These are phyloP conservation scores for Dunaliella sp. DNA, from an alignment of 139 green algal genomes.

Conservation along the genomic window DNA sequence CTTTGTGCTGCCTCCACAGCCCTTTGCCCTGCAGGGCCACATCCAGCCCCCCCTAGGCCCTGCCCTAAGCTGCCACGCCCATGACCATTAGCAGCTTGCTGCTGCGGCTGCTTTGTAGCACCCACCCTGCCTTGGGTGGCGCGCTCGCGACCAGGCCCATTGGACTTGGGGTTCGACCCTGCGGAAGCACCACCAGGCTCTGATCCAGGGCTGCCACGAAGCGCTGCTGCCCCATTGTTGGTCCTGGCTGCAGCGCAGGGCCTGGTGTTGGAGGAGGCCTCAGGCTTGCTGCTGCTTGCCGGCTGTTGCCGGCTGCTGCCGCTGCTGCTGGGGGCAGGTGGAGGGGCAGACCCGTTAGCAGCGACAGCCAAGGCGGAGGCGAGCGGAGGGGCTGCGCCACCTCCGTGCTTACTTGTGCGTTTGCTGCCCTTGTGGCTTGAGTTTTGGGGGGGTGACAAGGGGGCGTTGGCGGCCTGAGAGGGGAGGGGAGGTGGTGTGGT, in stretches of 20 bases:
- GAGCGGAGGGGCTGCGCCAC: background rate
- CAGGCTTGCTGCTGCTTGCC: background rate
- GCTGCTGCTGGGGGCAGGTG: no score
- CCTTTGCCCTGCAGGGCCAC: background rate
- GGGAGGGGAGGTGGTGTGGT: background rate
- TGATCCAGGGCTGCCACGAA: no score
- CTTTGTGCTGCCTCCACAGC: background rate
- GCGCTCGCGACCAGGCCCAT: background rate
- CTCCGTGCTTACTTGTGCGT: background rate
- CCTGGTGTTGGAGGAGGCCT: background rate
- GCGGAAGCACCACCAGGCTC: no score
- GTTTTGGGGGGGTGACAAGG: background rate
- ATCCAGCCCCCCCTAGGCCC: background rate
- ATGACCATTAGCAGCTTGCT: background rate
- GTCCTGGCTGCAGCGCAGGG: background rate
- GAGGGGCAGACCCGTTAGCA: background rate
- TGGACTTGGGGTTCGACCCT: no score
- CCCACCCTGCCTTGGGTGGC: background rate
- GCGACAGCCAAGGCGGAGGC: conserved; percentile 2
- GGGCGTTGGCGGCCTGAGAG: background rate
- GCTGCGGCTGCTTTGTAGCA: no score
- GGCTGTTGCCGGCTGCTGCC: background rate
- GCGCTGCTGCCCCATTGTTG: background rate
- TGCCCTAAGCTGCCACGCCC: background rate
- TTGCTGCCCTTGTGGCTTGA: background rate